Conservation (phyloP, 495 filamentous ascomycete genomes). For the Sporormia fimetaria region DNA sequence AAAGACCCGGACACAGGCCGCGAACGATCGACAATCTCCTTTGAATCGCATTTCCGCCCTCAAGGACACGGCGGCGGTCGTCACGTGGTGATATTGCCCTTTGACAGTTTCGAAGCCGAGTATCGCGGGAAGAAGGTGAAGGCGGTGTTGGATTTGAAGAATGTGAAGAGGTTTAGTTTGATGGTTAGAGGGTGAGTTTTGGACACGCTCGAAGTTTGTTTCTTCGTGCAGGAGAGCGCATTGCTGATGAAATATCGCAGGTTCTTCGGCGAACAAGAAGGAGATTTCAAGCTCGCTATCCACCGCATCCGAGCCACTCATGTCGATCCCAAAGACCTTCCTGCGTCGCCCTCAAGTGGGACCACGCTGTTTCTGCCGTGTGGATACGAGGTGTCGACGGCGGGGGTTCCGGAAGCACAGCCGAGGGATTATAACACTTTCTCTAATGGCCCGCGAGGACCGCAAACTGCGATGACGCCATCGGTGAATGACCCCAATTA, state of each 20-base stretch:
- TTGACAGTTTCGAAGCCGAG: constrained; percentile 55
- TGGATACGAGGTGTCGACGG: too few species aligned
- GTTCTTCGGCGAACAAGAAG: constrained; percentile 67
- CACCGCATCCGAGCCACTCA: constrained; percentile 42
- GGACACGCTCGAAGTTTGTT: not conserved
- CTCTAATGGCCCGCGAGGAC: too few species aligned
- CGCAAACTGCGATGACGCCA: too few species aligned
- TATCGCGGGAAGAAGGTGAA: constrained; percentile 56
- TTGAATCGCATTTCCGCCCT: constrained; percentile 43
- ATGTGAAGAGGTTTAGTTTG: constrained; percentile 55
- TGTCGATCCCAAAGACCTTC: too few species aligned
- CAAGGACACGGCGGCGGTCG: constrained; percentile 10
- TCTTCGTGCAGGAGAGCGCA: not conserved
- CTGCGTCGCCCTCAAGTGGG: too few species aligned
- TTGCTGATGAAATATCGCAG: constrained; percentile 1
- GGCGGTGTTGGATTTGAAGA: constrained; percentile 43
- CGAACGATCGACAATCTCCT: constrained; percentile 49
- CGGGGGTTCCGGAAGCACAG: too few species aligned
- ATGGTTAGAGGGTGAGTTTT: constrained; percentile 69
- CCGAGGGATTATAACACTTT: too few species aligned
- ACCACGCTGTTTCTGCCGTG: too few species aligned
- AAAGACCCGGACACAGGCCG: constrained; percentile 45
- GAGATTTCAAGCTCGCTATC: constrained; percentile 51
- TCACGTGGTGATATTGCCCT: constrained; percentile 32
- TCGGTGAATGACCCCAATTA: too few species aligned